A percentile compares a stretch with the other conserved stretches of the same genome.
Evolutionary conservation across 73 alveolate species (phyloP).

Genomic region (Breviolum minutum): DNA sequence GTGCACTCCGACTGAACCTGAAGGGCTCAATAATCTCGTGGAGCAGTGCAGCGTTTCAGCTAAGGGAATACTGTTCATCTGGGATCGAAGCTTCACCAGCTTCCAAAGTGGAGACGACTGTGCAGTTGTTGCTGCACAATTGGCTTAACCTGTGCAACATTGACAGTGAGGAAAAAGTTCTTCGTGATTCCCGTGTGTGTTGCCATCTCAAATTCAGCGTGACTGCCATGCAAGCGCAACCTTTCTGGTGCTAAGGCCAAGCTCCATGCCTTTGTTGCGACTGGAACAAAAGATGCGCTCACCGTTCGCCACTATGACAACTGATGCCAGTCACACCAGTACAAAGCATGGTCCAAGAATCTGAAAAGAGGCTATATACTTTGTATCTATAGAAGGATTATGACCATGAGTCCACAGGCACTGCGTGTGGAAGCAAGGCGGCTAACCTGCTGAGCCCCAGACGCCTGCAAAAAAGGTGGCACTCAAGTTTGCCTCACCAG

Average conservation of each 20-base stretch:
- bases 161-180: not conserved
- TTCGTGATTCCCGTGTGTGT: too few species aligned
- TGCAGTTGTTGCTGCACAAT: constrained; percentile 8
- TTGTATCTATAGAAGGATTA: not conserved
- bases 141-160: not conserved
- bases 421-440: not conserved
- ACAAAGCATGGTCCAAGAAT: not conserved
- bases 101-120: not conserved
- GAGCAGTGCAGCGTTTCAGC: not conserved
- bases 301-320: too few species aligned
- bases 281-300: too few species aligned
- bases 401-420: not conserved
- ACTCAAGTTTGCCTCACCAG: constrained; percentile 1
- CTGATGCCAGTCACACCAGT: not conserved
- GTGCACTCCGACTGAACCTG: constrained; percentile 24
- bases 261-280: not conserved
- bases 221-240: not conserved
- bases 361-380: not conserved
- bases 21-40: not conserved
- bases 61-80: not conserved
- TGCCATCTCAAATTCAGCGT: not conserved
- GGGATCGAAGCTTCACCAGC: not conserved
- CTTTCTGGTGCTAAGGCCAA: not conserved
- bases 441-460: not conserved
- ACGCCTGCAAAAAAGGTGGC: constrained; percentile 13